Base-by-base conservation (phyloP, 176 grass and related monocot species). In the Ensete ventricosum region DNA sequence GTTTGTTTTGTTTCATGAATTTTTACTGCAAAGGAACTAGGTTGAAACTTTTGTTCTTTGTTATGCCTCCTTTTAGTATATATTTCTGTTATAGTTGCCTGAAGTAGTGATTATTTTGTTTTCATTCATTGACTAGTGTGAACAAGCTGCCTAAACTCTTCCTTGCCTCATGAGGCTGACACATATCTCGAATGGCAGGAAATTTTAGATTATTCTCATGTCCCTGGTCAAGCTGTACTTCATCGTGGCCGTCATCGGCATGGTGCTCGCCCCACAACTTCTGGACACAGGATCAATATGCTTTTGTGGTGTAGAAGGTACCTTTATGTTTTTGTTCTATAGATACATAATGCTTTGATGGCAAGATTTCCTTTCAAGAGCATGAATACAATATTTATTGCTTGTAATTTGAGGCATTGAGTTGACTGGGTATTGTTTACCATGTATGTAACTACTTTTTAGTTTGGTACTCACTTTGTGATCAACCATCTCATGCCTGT, bases 271-370 rank as follows among this genome's bases (percentile, higher is more conserved):
- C 79, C 94, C 25, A 98, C 85, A 67, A 82, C 88, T 77, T 86
- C 94, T 73, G 94, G 94, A 76, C 86, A 85, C 68, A 91, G 94
- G 79, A 93, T 91, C 65, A 98, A 93, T 87, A 79, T 98, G 82
- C 90, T 98, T 76, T 76, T 98, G 77, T 98, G 94, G 94, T 98
- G 94, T 76, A 86, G 94, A 78, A 93, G 94, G 94, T 98, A 93
- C 13, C 2, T 14, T 63, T 63, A 76, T 27, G 9, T 22, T 29
- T 84, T 84, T 74, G 20, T 11, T 76, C 4, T 67, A 19, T 59
- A 22, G 80, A n/a, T 68, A 16, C 48, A 48, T 69, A 9, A 13
- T 68, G 17, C 13, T 64, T 55, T 79, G 77, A 17, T 71, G 62
- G 67, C 50, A n/a, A 26, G 34, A 69, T 50, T 70, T 10, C 9